These are phyloP conservation scores for Inonotus obliquus DNA, from an alignment of 1,284 basidiomycete species.

Conservation along the genomic window DNA sequence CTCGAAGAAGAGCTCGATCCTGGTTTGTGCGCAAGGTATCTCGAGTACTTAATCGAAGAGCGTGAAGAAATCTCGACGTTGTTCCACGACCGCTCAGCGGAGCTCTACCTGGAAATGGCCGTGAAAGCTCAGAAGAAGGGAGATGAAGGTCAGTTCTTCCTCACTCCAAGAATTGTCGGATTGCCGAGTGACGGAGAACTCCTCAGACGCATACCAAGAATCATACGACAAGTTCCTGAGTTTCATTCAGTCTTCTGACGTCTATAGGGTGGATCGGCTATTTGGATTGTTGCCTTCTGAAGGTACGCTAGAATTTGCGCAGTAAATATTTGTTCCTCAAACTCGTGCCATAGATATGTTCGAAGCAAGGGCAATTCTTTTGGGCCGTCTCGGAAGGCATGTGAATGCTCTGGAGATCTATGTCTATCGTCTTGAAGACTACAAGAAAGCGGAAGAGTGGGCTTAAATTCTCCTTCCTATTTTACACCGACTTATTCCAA, in stretches of 20 bases:
- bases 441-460: conserved; percentile 83
- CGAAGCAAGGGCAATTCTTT: conserved; percentile 84
- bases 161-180: neutral
- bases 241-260: conserved; percentile 70
- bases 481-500: neutral
- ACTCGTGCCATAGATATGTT: conserved; percentile 54
- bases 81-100: conserved; percentile 87
- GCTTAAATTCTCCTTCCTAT: neutral
- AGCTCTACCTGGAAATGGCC: conserved; percentile 75
- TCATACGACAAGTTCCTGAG: conserved; percentile 67
- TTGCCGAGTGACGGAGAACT: neutral
- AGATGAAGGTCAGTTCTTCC: conserved; percentile 44
- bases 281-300: conserved; percentile 74
- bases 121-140: conserved; percentile 47
- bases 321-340: neutral
- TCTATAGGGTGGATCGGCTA: conserved; percentile 77
- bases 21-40: conserved; percentile 67
- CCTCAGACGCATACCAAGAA: conserved; percentile 40
- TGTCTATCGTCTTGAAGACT: conserved; percentile 81
- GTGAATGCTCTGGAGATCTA: conserved; percentile 92
- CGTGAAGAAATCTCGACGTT: conserved; percentile 61
- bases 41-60: conserved; percentile 83
- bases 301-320: conserved; percentile 39
- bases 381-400: conserved; percentile 88
- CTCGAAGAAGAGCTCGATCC: conserved; percentile 64